Evolutionary conservation across 163 green algal species (phyloP).

Genomic region (Scenedesmus sp.): DNA sequence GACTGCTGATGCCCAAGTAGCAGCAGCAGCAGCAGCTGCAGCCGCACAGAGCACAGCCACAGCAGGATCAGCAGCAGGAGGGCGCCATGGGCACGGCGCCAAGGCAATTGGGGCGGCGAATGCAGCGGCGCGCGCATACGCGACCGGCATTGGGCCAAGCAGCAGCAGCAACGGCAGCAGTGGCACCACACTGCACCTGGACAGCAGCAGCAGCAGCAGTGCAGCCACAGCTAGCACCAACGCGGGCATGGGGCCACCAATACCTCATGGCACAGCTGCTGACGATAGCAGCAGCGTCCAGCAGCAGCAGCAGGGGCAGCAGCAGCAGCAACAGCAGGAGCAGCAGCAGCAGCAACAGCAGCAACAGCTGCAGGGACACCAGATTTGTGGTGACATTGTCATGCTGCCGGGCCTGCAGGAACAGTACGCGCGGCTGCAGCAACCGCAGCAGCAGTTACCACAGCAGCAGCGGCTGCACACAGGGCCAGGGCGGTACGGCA

Average conservation of each 20-base stretch:
- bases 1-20: background rate
- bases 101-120: constrained; percentile 35
- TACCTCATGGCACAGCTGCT: background rate
- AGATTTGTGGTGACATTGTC: background rate
- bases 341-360: constrained; percentile 32
- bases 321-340: no score
- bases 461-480: constrained; percentile 18
- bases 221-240: background rate
- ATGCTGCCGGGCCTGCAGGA: background rate
- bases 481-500: constrained; percentile 13
- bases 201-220: constrained; percentile 21
- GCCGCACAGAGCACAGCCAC: background rate
- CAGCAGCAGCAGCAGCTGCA: background rate
- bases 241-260: background rate
- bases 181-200: background rate
- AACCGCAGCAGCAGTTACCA: background rate
- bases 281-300: background rate
- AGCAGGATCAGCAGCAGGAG: constrained; percentile 10
- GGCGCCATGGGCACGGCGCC: background rate
- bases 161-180: constrained; percentile 26
- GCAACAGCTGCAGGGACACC: background rate
- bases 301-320: constrained; percentile 26
- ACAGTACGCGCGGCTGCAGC: background rate
- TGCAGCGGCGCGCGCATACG: background rate
- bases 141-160: background rate